phyloP scores from a whole-genome alignment of 129 eudicot species.

The Apium graveolens region DNA sequence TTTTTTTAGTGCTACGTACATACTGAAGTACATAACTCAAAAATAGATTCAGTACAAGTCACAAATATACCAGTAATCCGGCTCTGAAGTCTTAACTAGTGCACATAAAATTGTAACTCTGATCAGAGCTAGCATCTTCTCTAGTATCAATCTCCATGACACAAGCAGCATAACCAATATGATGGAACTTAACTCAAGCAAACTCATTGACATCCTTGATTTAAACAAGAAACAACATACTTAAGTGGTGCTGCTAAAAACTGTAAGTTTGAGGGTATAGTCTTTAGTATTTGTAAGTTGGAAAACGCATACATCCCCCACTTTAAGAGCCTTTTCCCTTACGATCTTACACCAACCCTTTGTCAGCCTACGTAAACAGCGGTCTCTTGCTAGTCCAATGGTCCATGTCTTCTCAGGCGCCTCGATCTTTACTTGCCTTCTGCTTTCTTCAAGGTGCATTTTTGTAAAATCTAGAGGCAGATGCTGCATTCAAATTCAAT shows the following conservation, averaged over 20 bases:
- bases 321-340: neutral
- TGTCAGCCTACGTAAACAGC: neutral
- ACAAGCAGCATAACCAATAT: no score
- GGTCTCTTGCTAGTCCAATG: neutral
- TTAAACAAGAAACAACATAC: no score
- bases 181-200: no score
- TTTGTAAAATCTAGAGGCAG: neutral
- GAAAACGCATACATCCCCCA: neutral
- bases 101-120: no score
- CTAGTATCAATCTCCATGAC: no score
- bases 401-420: neutral
- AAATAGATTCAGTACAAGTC: no score
- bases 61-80: no score
- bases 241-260: neutral
- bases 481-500: neutral
- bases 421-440: neutral
- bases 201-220: no score
- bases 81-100: no score
- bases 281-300: neutral
- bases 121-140: no score
- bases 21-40: no score
- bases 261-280: neutral
- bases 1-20: no score
- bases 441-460: neutral
- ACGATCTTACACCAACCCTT: neutral